Conservation (phyloP, 495 filamentous ascomycete genomes). For the Hypoxylon intermedium region DNA sequence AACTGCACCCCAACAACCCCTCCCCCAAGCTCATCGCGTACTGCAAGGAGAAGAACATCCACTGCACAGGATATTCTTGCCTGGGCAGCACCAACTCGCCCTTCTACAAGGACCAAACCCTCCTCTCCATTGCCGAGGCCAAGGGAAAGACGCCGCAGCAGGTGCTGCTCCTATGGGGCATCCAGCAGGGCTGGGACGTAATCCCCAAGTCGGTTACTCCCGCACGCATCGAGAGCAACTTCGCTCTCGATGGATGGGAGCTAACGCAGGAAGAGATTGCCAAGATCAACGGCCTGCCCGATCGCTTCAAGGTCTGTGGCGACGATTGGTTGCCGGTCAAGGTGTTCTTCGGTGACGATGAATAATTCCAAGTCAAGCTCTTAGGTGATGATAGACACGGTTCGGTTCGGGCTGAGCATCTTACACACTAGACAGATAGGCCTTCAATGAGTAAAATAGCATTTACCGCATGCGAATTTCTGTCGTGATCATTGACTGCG, state of each 20-base stretch:
- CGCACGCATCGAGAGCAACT: constrained; percentile 69
- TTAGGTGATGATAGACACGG: background rate
- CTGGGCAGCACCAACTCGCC: constrained; percentile 64
- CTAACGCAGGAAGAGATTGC: constrained; percentile 69
- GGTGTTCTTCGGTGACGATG: constrained; percentile 89
- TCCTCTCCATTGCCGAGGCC: constrained; percentile 66
- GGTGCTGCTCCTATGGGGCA: constrained; percentile 71
- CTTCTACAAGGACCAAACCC: constrained; percentile 65
- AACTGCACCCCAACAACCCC: constrained; percentile 84
- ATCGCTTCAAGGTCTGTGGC: constrained; percentile 76
- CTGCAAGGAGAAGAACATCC: constrained; percentile 71
- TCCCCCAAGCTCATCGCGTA: constrained; percentile 81
- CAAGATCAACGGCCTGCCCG: constrained; percentile 67
- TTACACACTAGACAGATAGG: constrained; percentile 36
- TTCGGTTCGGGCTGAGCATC: constrained; percentile 5
- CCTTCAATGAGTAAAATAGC: constrained; percentile 21
- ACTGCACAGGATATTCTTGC: constrained; percentile 72
- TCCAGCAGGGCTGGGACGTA: constrained; percentile 75
- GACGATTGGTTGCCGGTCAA: constrained; percentile 75
- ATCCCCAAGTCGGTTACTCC: constrained; percentile 73
- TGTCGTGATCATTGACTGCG: no score
- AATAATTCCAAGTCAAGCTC: constrained; percentile 48
- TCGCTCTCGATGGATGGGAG: constrained; percentile 69
- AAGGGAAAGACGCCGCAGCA: constrained; percentile 74
- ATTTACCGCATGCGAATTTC: no score